A percentile compares a stretch with the other conserved stretches of the same genome.
These are phyloP conservation scores for Sordaria brevicollis DNA, from an alignment of 495 filamentous ascomycete species.

Conservation along the genomic window DNA sequence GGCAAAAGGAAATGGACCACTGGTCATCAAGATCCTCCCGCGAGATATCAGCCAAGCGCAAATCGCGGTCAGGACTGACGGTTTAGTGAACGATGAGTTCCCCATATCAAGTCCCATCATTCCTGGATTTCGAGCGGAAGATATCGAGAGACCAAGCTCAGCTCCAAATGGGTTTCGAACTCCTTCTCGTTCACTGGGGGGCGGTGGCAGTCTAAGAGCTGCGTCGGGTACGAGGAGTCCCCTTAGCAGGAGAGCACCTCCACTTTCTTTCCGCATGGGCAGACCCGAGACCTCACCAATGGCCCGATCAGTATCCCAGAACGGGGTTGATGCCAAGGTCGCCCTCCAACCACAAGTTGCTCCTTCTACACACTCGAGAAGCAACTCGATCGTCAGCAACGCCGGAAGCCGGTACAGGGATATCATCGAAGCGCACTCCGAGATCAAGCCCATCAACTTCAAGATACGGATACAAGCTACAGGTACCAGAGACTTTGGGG, in stretches of 20 bases:
- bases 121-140: constrained; percentile 16
- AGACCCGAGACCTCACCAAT: not conserved
- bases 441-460: constrained; percentile 34
- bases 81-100: not conserved
- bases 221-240: constrained; percentile 2
- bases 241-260: constrained; percentile 10
- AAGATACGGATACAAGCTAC: constrained; percentile 33
- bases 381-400: constrained; percentile 14
- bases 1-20: constrained; percentile 19
- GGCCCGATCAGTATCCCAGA: constrained; percentile 7
- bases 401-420: constrained; percentile 29
- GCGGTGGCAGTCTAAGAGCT: not conserved
- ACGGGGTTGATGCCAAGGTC: constrained; percentile 7
- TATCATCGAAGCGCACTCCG: constrained; percentile 41
- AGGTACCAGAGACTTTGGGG: constrained; percentile 39
- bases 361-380: constrained; percentile 4
- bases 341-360: constrained; percentile 1
- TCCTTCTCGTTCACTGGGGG: not conserved
- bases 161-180: constrained; percentile 18
- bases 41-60: constrained; percentile 17
- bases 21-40: constrained; percentile 17
- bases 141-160: constrained; percentile 25
- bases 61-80: not conserved
- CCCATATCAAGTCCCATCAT: constrained; percentile 10
- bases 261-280: constrained; percentile 17